phyloP scores from a whole-genome alignment of 768 basidiomycete species.

The Mycena haematopus region DNA sequence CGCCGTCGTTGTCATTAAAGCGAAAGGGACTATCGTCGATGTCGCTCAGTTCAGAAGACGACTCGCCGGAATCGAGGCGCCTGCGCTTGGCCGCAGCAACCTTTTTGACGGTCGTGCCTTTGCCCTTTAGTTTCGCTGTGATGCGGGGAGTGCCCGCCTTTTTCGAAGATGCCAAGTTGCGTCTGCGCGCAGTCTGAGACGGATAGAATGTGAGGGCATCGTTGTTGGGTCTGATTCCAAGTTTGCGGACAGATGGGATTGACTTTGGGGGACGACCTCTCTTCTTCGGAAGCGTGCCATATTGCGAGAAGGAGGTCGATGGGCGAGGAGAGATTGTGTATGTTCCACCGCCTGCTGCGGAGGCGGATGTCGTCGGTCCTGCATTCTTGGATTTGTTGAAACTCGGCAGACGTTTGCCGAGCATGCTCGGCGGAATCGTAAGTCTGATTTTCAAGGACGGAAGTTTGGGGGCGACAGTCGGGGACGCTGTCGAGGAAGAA shows the following conservation, averaged over 20 bases:
- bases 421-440: constrained; percentile 63
- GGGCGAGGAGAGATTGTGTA: constrained; percentile 23
- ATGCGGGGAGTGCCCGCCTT: constrained; percentile 25
- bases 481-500: constrained; percentile 43
- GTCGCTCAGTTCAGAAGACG: constrained; percentile 47
- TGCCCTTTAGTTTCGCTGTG: constrained; percentile 38
- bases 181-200: constrained; percentile 27
- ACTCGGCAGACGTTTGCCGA: constrained; percentile 46
- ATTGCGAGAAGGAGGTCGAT: constrained; percentile 28
- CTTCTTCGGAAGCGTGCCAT: constrained; percentile 47
- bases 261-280: constrained; percentile 65
- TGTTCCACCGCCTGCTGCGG: constrained; percentile 45
- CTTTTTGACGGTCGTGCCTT: constrained; percentile 38
- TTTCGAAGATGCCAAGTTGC: constrained; percentile 32
- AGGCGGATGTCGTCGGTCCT: constrained; percentile 47
- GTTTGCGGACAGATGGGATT: constrained; percentile 42
- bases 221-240: constrained; percentile 31
- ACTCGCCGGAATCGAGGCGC: constrained; percentile 38
- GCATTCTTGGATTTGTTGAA: constrained; percentile 39
- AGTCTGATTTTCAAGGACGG: constrained; percentile 76
- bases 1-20: constrained; percentile 41
- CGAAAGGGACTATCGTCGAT: constrained; percentile 38
- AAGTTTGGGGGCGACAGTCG: constrained; percentile 34
- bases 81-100: constrained; percentile 42
- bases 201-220: constrained; percentile 27